Percentiles rank a stretch among this genome's conserved stretches.
phyloP scores from a whole-genome alignment of 2,329 filamentous ascomycete genomes.

The Nannizzia gypsea region DNA sequence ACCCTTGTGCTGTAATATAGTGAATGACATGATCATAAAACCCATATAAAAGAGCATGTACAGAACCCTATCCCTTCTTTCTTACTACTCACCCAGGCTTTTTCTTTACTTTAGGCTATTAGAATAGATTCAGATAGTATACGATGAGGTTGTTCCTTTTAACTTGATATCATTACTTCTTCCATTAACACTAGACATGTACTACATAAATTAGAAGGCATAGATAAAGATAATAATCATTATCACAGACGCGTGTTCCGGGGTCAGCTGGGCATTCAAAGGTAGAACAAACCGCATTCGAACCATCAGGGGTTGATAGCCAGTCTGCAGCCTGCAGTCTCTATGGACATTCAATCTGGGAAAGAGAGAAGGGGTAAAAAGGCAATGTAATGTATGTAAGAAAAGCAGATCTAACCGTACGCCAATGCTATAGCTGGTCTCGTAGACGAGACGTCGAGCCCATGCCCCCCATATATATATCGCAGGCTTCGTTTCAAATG shows the following conservation, averaged over 20 bases:
- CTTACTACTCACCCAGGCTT: neutral
- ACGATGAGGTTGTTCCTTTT: neutral
- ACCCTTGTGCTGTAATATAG: conserved; percentile 2
- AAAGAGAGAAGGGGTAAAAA: neutral
- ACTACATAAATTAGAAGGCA: neutral
- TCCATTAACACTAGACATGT: neutral
- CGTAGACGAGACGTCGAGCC: neutral
- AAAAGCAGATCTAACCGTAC: conserved; percentile 1
- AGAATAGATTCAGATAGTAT: conserved; percentile 3
- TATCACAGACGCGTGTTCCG: neutral
- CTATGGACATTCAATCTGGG: too few species aligned
- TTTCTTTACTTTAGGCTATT: neutral
- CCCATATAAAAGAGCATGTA: conserved; percentile 1
- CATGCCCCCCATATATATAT: conserved; percentile 5
- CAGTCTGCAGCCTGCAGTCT: neutral
- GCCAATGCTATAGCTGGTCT: conserved; percentile 2
- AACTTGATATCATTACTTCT: neutral
- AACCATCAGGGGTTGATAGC: neutral
- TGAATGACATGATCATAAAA: conserved; percentile 3
- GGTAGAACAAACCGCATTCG: neutral
- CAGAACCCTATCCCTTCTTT: neutral
- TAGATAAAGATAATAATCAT: neutral
- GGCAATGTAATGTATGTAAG: neutral
- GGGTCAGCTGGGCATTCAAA: neutral
- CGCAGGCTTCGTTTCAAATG: neutral